These are phyloP conservation scores for Tricholoma matsutake DNA, from an alignment of 768 basidiomycete species.

Conservation along the genomic window DNA sequence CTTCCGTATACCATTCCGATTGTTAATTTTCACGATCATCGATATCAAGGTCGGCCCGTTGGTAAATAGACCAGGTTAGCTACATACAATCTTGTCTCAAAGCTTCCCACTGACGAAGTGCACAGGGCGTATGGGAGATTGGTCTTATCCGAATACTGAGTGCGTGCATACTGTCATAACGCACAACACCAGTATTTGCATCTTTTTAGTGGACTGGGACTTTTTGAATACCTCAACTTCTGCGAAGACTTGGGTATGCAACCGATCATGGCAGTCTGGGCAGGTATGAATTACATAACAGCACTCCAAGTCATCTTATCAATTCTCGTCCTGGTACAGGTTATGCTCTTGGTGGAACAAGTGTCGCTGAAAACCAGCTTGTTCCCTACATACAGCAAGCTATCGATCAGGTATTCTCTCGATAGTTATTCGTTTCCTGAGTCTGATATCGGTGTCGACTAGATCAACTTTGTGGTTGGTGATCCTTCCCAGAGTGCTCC, in stretches of 20 bases:
- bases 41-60: conserved; percentile 37
- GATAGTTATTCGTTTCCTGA: neutral
- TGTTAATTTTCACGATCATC: neutral
- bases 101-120: neutral
- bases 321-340: conserved; percentile 27
- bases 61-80: conserved; percentile 43
- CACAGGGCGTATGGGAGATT: conserved; percentile 54
- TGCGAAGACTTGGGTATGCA: conserved; percentile 56
- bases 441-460: neutral
- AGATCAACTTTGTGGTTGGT: conserved; percentile 61
- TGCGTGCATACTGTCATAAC: conserved; percentile 20
- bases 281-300: conserved; percentile 31
- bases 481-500: conserved; percentile 35
- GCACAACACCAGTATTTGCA: neutral
- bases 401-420: conserved; percentile 38
- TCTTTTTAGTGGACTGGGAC: conserved; percentile 25
- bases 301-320: neutral
- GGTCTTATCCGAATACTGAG: conserved; percentile 64
- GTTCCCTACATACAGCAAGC: conserved; percentile 54
- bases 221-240: conserved; percentile 39
- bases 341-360: conserved; percentile 45
- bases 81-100: neutral
- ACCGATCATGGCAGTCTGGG: conserved; percentile 62
- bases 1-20: neutral
- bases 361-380: conserved; percentile 40